Evolutionary conservation across 106 monocot species (phyloP).

Genomic region (Posidonia australis): DNA sequence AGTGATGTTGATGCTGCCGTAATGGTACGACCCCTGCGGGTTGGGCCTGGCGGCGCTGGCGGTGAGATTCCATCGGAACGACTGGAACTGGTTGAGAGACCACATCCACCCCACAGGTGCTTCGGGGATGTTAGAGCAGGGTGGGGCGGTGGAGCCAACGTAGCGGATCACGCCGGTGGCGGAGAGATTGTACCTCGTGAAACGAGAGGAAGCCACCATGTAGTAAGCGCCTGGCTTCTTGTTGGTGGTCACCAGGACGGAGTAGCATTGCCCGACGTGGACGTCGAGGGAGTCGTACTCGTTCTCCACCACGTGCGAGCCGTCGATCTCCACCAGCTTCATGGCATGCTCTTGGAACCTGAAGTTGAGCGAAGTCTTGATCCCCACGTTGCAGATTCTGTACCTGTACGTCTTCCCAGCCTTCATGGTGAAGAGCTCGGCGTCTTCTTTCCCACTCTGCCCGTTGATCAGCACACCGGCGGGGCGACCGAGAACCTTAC

Average conservation of each 20-base stretch:
- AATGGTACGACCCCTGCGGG: slow-evolving; percentile 34
- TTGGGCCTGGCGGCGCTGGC: slow-evolving; percentile 44
- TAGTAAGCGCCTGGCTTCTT: slow-evolving; percentile 23
- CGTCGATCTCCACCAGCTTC: slow-evolving; percentile 79
- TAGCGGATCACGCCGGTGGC: slow-evolving; percentile 32
- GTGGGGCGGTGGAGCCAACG: slow-evolving; percentile 15
- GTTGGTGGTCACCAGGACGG: slow-evolving; percentile 38
- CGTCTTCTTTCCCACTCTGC: slow-evolving; percentile 6
- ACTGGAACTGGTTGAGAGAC: slow-evolving; percentile 42
- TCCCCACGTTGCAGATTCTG: slow-evolving; percentile 68
- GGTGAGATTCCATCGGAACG: slow-evolving; percentile 46
- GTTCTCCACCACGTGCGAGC: slow-evolving; percentile 74
- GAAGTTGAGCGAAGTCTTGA: slow-evolving; percentile 66
- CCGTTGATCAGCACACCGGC: slow-evolving; percentile 11
- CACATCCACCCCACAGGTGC: slow-evolving; percentile 30
- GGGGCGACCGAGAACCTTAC: background rate
- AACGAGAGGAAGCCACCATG: slow-evolving; percentile 36
- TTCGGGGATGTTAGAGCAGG: slow-evolving; percentile 10
- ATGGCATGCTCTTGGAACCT: slow-evolving; percentile 55
- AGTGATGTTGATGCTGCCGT: slow-evolving; percentile 49
- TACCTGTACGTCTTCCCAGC: slow-evolving; percentile 35
- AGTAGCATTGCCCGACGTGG: slow-evolving; percentile 41
- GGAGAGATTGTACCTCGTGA: slow-evolving; percentile 12
- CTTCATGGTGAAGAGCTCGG: slow-evolving; percentile 7
- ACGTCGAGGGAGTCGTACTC: slow-evolving; percentile 36